phyloP scores from a whole-genome alignment of 2,329 filamentous ascomycete species.

The Fusarium albidum region DNA sequence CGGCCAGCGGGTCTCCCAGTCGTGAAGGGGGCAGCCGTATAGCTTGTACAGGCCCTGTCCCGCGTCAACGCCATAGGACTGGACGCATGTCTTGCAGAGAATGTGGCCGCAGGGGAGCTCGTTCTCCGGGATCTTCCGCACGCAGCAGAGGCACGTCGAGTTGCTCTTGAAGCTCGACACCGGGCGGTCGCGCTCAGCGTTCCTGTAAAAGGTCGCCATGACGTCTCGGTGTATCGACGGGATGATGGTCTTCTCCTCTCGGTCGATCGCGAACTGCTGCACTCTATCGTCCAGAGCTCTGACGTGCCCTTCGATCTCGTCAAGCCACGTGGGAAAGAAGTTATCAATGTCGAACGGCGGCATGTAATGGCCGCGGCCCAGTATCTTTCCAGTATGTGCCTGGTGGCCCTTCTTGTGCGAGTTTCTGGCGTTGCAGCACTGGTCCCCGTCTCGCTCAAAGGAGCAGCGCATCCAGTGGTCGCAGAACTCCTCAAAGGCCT shows the following conservation, averaged over 20 bases:
- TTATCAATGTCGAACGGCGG: neutral
- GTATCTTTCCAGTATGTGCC: neutral
- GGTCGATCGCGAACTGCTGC: neutral
- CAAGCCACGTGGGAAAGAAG: neutral
- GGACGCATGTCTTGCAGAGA: slow-evolving; percentile 9
- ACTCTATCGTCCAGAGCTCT: neutral
- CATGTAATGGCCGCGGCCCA: neutral
- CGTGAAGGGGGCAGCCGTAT: slow-evolving; percentile 2
- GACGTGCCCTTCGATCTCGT: neutral
- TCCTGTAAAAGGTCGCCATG: slow-evolving; percentile 1
- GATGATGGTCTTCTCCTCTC: neutral
- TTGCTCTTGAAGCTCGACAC: slow-evolving; percentile 1
- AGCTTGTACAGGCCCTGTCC: slow-evolving; percentile 1
- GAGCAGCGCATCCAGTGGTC: slow-evolving; percentile 8
- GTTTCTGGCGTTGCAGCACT: neutral
- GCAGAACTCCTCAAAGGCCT: neutral
- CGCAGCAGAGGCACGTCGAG: slow-evolving; percentile 8
- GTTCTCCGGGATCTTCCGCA: slow-evolving; percentile 10
- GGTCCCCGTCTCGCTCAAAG: neutral
- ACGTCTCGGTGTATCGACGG: neutral
- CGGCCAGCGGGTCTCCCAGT: neutral
- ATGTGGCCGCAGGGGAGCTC: slow-evolving; percentile 11
- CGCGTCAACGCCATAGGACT: slow-evolving; percentile 1
- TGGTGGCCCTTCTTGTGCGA: slow-evolving; percentile 6
- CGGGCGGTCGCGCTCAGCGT: neutral